Evolutionary conservation across 768 basidiomycete species (phyloP).

Genomic region (Termitomyces sp.): DNA sequence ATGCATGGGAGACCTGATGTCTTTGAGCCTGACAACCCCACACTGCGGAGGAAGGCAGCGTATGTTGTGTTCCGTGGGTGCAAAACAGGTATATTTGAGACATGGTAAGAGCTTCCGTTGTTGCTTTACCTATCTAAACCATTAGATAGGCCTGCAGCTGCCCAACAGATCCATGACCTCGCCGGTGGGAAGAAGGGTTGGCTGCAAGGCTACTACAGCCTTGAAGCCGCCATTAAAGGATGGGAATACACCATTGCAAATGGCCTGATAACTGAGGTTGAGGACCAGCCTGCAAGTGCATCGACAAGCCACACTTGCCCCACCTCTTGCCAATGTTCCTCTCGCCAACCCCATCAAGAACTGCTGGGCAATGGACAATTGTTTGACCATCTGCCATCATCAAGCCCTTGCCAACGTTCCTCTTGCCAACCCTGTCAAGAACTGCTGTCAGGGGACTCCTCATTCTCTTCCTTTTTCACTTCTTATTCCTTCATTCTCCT

Average conservation of each 20-base stretch:
- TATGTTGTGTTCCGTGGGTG: neutral
- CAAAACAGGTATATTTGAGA: neutral
- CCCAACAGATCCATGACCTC: neutral
- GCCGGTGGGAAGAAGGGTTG: neutral
- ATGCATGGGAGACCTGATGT: neutral
- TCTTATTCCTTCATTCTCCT: too few relatives aligned
- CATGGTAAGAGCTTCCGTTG: neutral
- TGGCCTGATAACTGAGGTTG: neutral
- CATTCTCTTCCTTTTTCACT: too few relatives aligned
- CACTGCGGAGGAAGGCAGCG: neutral
- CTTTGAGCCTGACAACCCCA: neutral
- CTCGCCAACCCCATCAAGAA: too few relatives aligned
- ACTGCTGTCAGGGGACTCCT: too few relatives aligned
- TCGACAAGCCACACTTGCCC: too few relatives aligned
- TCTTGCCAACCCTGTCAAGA: too few relatives aligned
- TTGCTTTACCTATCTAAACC: neutral
- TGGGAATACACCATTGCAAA: neutral
- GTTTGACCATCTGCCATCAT: too few relatives aligned
- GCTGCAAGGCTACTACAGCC: too few relatives aligned
- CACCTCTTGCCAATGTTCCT: neutral
- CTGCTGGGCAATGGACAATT: too few relatives aligned
- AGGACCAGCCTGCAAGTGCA: neutral
- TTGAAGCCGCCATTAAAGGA: too few relatives aligned
- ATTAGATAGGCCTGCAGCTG: neutral
- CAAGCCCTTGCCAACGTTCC: too few relatives aligned